These are phyloP conservation scores for Cochlearia excelsa DNA, from an alignment of 345 rosid genomes.

Conservation along the genomic window DNA sequence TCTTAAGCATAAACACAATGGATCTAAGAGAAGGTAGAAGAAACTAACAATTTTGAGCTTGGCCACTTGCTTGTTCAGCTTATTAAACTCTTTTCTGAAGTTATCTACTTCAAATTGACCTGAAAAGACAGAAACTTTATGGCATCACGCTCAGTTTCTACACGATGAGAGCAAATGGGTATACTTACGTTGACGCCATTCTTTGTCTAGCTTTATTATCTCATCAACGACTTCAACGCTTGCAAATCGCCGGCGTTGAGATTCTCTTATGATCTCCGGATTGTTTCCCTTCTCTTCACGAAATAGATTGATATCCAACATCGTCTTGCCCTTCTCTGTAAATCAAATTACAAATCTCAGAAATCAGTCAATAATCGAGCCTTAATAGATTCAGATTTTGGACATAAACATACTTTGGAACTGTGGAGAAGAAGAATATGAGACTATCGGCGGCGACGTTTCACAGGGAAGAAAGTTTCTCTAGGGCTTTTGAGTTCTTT, in stretches of 20 bases:
- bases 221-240: conserved; percentile 61
- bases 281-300: conserved; percentile 69
- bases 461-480: not conserved
- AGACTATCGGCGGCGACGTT: not conserved
- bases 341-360: not conserved
- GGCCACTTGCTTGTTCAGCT: conserved; percentile 65
- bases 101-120: conserved; percentile 71
- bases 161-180: not conserved
- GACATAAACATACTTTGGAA: not conserved
- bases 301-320: conserved; percentile 83
- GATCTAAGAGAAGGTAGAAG: conserved; percentile 1
- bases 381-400: not conserved
- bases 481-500: conserved; percentile 21
- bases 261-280: conserved; percentile 72
- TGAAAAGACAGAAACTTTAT: conserved; percentile 25
- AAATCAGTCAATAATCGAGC: not conserved
- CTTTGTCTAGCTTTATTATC: conserved; percentile 66
- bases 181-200: conserved; percentile 67
- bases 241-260: conserved; percentile 73
- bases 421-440: not conserved
- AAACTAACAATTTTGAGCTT: conserved; percentile 66
- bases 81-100: conserved; percentile 64
- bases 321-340: conserved; percentile 19
- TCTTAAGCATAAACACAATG: not conserved
- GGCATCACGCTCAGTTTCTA: conserved; percentile 5